Conservation (phyloP, 148 eudicot species). For the Euryodendron excelsum region DNA sequence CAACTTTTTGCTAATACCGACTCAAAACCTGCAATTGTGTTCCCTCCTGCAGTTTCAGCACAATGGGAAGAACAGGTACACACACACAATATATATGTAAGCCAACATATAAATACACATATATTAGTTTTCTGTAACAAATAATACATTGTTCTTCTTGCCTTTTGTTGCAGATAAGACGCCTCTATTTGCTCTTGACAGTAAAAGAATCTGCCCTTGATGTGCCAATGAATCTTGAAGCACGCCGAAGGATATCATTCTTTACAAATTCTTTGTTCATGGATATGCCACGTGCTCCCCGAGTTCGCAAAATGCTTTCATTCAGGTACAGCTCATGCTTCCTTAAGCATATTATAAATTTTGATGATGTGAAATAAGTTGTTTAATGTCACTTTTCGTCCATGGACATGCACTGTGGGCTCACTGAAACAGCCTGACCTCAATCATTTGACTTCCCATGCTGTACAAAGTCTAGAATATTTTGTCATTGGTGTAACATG, state of each 20-base stretch:
- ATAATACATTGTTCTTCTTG: constrained; percentile 5
- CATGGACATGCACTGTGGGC: neutral
- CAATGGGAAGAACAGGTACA: constrained; percentile 94
- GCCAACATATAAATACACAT: no score
- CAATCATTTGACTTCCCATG: neutral
- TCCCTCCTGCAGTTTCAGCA: constrained; percentile 74
- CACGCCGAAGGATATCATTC: constrained; percentile 71
- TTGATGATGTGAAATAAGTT: neutral
- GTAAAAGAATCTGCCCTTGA: constrained; percentile 75
- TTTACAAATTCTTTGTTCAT: constrained; percentile 78
- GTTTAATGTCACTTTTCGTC: neutral
- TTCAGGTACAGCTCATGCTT: constrained; percentile 77
- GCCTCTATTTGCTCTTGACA: constrained; percentile 72
- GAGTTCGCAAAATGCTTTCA: constrained; percentile 73
- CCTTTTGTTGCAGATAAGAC: constrained; percentile 53
- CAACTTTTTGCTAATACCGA: constrained; percentile 67
- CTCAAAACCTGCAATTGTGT: constrained; percentile 39
- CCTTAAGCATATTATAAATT: no score
- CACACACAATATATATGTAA: neutral
- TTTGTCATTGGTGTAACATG: neutral
- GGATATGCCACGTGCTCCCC: constrained; percentile 88
- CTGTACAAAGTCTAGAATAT: neutral
- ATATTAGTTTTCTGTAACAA: neutral
- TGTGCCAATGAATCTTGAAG: constrained; percentile 82
- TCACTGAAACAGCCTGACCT: neutral